Percentiles rank a stretch among this genome's conserved stretches.
Evolutionary conservation across 805 yeast species (phyloP).

Genomic region (Candida dajiaensis): DNA sequence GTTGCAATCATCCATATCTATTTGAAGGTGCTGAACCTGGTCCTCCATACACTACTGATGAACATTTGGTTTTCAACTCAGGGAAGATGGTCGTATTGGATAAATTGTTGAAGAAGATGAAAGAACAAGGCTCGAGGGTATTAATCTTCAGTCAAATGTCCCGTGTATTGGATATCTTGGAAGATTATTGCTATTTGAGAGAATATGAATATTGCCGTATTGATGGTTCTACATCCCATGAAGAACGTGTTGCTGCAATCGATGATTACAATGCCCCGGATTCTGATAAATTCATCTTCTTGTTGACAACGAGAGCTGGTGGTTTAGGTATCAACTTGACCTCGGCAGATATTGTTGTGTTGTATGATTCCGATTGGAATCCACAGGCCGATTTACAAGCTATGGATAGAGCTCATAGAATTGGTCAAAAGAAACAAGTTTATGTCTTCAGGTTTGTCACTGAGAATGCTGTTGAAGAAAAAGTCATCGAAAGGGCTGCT

Average conservation of each 20-base stretch:
- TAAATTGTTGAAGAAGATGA: slow-evolving; percentile 66
- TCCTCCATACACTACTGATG: slow-evolving; percentile 95
- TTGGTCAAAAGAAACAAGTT: slow-evolving; percentile 96
- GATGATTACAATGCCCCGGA: slow-evolving; percentile 85
- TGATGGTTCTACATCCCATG: slow-evolving; percentile 91
- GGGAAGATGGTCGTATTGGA: slow-evolving; percentile 90
- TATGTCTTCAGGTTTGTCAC: slow-evolving; percentile 89
- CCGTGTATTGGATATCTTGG: slow-evolving; percentile 80
- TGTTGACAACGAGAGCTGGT: slow-evolving; percentile 93
- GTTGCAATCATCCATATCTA: slow-evolving; percentile 95
- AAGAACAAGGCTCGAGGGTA: slow-evolving; percentile 79
- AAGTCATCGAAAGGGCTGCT: slow-evolving; percentile 92
- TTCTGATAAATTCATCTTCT: slow-evolving; percentile 75
- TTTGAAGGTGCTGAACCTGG: slow-evolving; percentile 99
- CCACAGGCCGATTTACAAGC: slow-evolving; percentile 98
- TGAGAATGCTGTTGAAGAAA: slow-evolving; percentile 94
- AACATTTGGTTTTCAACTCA: slow-evolving; percentile 82
- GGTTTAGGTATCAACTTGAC: slow-evolving; percentile 93
- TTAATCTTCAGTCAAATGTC: slow-evolving; percentile 93
- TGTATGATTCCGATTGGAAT: slow-evolving; percentile 95
- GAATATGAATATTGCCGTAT: slow-evolving; percentile 85
- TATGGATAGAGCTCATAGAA: slow-evolving; percentile 97
- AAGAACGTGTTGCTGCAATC: slow-evolving; percentile 85
- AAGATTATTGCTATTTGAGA: slow-evolving; percentile 84
- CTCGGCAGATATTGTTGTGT: slow-evolving; percentile 82